Conservation (phyloP, 1,284 basidiomycete species). For the Volvariella volvacea region DNA sequence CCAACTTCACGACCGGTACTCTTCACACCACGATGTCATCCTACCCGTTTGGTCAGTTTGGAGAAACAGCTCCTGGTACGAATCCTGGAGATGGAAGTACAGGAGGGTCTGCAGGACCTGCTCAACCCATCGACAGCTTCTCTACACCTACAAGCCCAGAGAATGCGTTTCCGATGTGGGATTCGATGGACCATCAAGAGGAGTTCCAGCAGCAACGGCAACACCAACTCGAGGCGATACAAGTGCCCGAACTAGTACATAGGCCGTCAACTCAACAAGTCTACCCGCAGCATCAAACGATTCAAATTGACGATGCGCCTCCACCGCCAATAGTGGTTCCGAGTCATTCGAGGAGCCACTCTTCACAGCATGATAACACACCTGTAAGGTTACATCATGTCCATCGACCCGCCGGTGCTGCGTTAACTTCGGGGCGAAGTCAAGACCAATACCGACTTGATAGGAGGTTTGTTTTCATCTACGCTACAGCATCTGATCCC, state of each 20-base stretch:
- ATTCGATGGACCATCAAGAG: slow-evolving; percentile 7
- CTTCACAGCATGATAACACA: slow-evolving; percentile 11
- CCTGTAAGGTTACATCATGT: slow-evolving; percentile 16
- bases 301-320: slow-evolving; percentile 7
- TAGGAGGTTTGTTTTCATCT: slow-evolving; percentile 10
- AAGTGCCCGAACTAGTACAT: not conserved
- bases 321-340: slow-evolving; percentile 5
- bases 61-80: not conserved
- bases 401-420: slow-evolving; percentile 7
- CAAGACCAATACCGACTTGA: slow-evolving; percentile 8
- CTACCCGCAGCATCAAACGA: slow-evolving; percentile 4
- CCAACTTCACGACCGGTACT: slow-evolving; percentile 1
- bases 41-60: not conserved
- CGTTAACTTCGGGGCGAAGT: too few species aligned
- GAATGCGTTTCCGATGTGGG: slow-evolving; percentile 8
- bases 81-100: not conserved
- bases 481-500: slow-evolving; percentile 6
- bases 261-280: slow-evolving; percentile 4
- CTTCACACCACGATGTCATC: not conserved
- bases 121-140: slow-evolving; percentile 6
- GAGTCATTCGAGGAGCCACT: slow-evolving; percentile 4
- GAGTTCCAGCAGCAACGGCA: slow-evolving; percentile 5
- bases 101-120: not conserved
- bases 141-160: slow-evolving; percentile 6
- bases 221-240: slow-evolving; percentile 1